A percentile compares a stretch with the other conserved stretches of the same genome.
These are phyloP conservation scores for Talaromyces islandicus DNA, from an alignment of 2,329 filamentous ascomycete species.

Conservation along the genomic window DNA sequence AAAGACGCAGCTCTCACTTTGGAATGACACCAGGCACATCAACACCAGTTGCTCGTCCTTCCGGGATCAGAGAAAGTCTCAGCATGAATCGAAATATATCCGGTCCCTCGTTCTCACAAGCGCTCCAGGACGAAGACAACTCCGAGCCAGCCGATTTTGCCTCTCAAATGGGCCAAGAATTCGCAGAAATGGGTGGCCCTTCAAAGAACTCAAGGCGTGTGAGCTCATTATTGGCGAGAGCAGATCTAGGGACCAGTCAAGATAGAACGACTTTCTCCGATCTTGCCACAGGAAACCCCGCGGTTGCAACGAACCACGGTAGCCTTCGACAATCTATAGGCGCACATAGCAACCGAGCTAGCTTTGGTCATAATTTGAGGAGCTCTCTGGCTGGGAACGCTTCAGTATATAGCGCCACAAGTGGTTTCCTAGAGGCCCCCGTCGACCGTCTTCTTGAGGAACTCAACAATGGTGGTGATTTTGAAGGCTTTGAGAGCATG, in stretches of 20 bases:
- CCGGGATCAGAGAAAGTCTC: conserved; percentile 71
- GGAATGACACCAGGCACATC: conserved; percentile 62
- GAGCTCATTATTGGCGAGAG: conserved; percentile 82
- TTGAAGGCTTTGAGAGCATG: conserved; percentile 66
- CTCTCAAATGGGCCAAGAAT: conserved; percentile 65
- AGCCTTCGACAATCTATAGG: conserved; percentile 67
- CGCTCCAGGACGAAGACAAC: conserved; percentile 44
- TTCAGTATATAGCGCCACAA: conserved; percentile 44
- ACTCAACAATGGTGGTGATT: conserved; percentile 54
- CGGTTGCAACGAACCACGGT: conserved; percentile 31
- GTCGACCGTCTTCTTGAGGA: conserved; percentile 66
- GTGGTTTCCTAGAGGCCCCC: conserved; percentile 62
- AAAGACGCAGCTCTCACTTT: conserved; percentile 61
- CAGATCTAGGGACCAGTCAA: conserved; percentile 78
- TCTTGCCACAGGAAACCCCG: conserved; percentile 46
- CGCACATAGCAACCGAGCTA: conserved; percentile 58
- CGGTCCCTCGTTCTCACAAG: conserved; percentile 32
- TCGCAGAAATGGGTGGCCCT: conserved; percentile 48
- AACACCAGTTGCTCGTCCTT: conserved; percentile 63
- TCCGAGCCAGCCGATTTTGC: conserved; percentile 54
- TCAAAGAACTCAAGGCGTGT: conserved; percentile 69
- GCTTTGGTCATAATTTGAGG: conserved; percentile 49
- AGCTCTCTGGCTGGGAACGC: conserved; percentile 49
- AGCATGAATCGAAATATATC: conserved; percentile 45
- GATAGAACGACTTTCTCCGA: conserved; percentile 77